Conservation (phyloP, 306 rosid genomes). For the Biancaea sappan region DNA sequence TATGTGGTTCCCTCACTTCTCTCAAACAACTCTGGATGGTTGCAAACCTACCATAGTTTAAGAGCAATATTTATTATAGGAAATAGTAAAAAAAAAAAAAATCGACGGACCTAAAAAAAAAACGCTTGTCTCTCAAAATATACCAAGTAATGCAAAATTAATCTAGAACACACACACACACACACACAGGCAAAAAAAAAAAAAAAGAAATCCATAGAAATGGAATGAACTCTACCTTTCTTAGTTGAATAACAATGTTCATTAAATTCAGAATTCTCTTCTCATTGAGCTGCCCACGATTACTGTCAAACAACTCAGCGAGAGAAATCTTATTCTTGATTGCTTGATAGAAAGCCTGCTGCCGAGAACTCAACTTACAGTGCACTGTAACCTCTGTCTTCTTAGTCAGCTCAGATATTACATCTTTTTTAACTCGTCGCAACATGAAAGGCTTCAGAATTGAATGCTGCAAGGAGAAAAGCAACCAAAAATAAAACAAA, state of each 20-base stretch:
- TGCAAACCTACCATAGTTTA: slow-evolving; percentile 78
- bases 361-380: slow-evolving; percentile 97
- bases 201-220: slow-evolving; percentile 15
- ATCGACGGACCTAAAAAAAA: slow-evolving; percentile 11
- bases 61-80: slow-evolving; percentile 32
- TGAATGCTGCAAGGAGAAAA: slow-evolving; percentile 73
- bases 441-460: slow-evolving; percentile 97
- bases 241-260: slow-evolving; percentile 96
- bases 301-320: slow-evolving; percentile 87
- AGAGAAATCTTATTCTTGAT: slow-evolving; percentile 98
- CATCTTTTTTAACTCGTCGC: slow-evolving; percentile 94
- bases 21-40: slow-evolving; percentile 97
- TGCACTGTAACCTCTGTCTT: slow-evolving; percentile 96
- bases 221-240: slow-evolving; percentile 65
- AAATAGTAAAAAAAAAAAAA: background rate
- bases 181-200: background rate
- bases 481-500: slow-evolving; percentile 32
- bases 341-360: slow-evolving; percentile 97
- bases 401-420: slow-evolving; percentile 83
- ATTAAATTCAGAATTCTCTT: slow-evolving; percentile 85
- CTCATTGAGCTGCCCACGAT: slow-evolving; percentile 87
- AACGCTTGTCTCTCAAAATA: slow-evolving; percentile 17
- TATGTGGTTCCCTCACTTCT: slow-evolving; percentile 94
- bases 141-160: slow-evolving; percentile 8
- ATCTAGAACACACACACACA: background rate